A percentile compares a stretch with the other conserved stretches of the same genome.
Evolutionary conservation across 345 rosid genomes (phyloP).

Genomic region (Raphanus raphanistrum): DNA sequence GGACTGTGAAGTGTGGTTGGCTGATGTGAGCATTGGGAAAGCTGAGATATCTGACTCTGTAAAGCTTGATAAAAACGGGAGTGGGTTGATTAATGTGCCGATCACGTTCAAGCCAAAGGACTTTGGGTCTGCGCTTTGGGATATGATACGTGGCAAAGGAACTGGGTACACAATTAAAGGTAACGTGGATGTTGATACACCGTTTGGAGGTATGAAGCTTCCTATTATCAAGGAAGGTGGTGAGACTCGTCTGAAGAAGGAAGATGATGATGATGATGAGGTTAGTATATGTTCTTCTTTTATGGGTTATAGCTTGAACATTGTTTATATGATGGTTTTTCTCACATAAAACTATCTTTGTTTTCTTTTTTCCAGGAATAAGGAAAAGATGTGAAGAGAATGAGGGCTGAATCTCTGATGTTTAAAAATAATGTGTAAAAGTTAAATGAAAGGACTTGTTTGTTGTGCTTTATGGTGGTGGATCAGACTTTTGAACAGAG

Average conservation of each 20-base stretch:
- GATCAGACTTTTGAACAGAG: conserved; percentile 28
- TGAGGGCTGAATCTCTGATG: neutral
- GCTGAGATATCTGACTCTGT: conserved; percentile 68
- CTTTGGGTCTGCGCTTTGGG: conserved; percentile 96
- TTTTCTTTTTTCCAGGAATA: conserved; percentile 24
- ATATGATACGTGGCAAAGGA: conserved; percentile 95
- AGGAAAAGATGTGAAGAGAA: neutral
- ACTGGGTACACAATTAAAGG: conserved; percentile 91
- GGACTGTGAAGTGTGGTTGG: conserved; percentile 85
- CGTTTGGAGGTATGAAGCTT: conserved; percentile 91
- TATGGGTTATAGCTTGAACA: neutral
- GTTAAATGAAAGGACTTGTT: conserved; percentile 22
- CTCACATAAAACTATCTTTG: neutral
- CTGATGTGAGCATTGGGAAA: conserved; percentile 66
- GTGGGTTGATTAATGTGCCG: conserved; percentile 60
- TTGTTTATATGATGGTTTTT: neutral
- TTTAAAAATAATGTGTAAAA: neutral
- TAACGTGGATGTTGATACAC: conserved; percentile 75
- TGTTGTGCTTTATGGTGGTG: conserved; percentile 25
- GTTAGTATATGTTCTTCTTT: conserved; percentile 28
- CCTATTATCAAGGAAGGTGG: conserved; percentile 96
- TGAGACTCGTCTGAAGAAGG: conserved; percentile 80
- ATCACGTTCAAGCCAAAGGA: conserved; percentile 91
- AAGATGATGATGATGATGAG: conserved; percentile 67
- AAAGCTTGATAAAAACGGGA: conserved; percentile 72